Base-by-base conservation (phyloP, 306 rosid species). In the Potentilla sterilis region DNA sequence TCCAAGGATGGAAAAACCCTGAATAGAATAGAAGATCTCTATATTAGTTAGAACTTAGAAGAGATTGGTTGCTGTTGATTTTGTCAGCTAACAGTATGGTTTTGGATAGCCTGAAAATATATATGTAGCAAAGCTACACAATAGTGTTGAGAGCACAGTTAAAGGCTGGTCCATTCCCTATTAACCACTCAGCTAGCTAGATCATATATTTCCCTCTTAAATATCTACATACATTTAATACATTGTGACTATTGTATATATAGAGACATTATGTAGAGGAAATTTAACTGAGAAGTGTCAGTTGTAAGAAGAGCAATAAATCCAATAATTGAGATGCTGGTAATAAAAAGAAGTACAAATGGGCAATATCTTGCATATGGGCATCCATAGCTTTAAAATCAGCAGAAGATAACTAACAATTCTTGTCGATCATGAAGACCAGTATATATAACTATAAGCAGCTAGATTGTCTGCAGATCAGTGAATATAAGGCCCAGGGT, bases 271-370 rank as follows among this genome's bases (percentile, higher is more conserved):
- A 58, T 11, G 35, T 4, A 4, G 38, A 12, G 38, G 7, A 54
- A 54, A 7, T 7, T 7, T n/a, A 19, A 54, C 59, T n/a, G 38
- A 22, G 37, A 58, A 58, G 37, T 35, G 37, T 58, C 16, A 58
- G 63, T 57, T 11, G 64, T 28, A 59, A 24, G 38, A 59, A 59
- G 41, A 61, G 4, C 44, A 75, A 80, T n/a, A n/a, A n/a, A n/a
- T n/a, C n/a, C n/a, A n/a, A n/a, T 80, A 62, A 80, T 80, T 75
- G 73, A 28, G 66, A 61, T 67, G 43, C 22, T 43, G 63, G 12
- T 58, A 28, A 28, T 28, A 28, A 28, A 28, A 74, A 73, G 59
- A 46, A 46, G 62, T 16, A 68, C 47, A 74, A 59, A 62, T 75
- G 65, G 57, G 54, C 68, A 42, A 52, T 37, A 22, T 41, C 7